Evolutionary conservation across 331 rosid species (phyloP).

Genomic region (Rhamnella rubrinervis): DNA sequence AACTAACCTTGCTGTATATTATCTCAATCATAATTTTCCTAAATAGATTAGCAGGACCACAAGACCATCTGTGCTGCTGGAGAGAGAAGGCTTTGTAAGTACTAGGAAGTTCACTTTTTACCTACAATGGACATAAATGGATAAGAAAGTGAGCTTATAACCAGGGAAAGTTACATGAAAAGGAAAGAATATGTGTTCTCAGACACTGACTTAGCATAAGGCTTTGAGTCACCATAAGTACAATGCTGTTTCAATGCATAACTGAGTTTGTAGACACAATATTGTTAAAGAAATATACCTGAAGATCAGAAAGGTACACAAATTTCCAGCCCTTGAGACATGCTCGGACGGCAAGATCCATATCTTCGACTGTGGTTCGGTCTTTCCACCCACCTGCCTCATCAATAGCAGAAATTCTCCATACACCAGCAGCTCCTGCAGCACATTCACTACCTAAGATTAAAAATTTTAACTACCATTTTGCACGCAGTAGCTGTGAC

Average conservation of each 20-base stretch:
- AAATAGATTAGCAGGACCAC: conserved; percentile 97
- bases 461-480: neutral
- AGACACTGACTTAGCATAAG: neutral
- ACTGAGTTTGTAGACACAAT: neutral
- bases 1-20: conserved; percentile 64
- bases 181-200: neutral
- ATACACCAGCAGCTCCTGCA: conserved; percentile 90
- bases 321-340: conserved; percentile 98
- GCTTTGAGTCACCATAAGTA: neutral
- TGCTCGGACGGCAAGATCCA: conserved; percentile 97
- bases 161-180: neutral
- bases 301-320: conserved; percentile 90
- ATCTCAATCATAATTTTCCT: conserved; percentile 97
- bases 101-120: conserved; percentile 96
- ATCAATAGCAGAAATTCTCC: conserved; percentile 96
- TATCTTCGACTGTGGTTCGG: conserved; percentile 95
- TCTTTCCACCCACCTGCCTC: conserved; percentile 99
- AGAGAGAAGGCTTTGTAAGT: conserved; percentile 92
- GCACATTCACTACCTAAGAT: neutral
- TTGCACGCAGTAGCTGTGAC: no score
- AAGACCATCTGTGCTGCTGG: conserved; percentile 99
- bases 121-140: conserved; percentile 36
- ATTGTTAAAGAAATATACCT: conserved; percentile 35
- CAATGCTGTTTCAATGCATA: no score
- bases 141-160: neutral